A percentile compares a stretch with the other conserved stretches of the same genome.
Conservation (phyloP, 2,329 filamentous ascomycete species). For the Pestalotiopsis sp. region DNA sequence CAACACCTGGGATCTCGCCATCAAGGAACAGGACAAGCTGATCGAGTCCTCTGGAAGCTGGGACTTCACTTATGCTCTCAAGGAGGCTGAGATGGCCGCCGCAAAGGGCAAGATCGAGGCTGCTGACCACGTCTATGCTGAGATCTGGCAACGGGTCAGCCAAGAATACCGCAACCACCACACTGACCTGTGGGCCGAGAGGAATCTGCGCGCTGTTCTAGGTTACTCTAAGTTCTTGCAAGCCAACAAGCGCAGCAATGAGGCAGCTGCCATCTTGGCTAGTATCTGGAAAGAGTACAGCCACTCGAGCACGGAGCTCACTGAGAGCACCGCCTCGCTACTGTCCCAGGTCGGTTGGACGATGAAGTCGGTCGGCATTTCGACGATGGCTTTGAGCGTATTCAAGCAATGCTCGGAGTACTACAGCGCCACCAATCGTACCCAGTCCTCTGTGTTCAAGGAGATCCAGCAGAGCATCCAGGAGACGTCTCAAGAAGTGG, state of each 20-base stretch:
- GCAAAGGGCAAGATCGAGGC: constrained; percentile 19
- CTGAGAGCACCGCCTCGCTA: constrained; percentile 37
- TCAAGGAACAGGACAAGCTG: constrained; percentile 9
- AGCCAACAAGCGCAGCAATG: constrained; percentile 42
- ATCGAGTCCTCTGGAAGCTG: background rate
- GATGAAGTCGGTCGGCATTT: constrained; percentile 46
- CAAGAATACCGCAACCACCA: constrained; percentile 42
- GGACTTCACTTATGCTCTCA: background rate
- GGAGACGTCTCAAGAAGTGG: constrained; percentile 42
- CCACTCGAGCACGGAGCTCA: constrained; percentile 34
- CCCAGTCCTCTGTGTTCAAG: constrained; percentile 33
- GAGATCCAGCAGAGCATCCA: constrained; percentile 45
- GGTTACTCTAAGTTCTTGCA: constrained; percentile 49
- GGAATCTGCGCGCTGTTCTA: constrained; percentile 47
- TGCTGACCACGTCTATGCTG: constrained; percentile 49
- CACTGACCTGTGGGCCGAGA: constrained; percentile 46
- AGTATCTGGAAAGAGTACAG: constrained; percentile 50
- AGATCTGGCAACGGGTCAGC: constrained; percentile 53
- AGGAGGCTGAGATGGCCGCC: background rate
- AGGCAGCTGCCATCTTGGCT: constrained; percentile 45
- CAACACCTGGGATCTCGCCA: background rate
- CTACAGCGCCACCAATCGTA: constrained; percentile 37
- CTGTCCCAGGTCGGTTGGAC: constrained; percentile 42
- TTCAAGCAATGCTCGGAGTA: constrained; percentile 42
- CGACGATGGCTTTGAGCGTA: constrained; percentile 45